These are phyloP conservation scores for Triticum dicoccoides DNA, from an alignment of 176 grass and related monocot genomes.

Conservation along the genomic window DNA sequence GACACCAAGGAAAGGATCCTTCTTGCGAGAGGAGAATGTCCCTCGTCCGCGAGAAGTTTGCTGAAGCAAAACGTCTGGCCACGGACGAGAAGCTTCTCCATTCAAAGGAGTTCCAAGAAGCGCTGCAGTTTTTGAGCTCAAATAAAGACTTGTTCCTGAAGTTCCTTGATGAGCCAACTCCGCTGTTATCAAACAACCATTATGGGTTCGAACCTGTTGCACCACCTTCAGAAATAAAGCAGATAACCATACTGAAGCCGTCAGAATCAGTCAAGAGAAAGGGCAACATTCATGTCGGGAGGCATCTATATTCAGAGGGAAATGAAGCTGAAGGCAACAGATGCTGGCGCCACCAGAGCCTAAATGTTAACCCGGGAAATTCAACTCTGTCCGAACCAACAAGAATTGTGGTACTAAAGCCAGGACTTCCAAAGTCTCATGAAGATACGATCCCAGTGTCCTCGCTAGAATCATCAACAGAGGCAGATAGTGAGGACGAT, in stretches of 20 bases:
- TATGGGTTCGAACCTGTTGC: slow-evolving; percentile 36
- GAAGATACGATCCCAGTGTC: slow-evolving; percentile 30
- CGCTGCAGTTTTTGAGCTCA: slow-evolving; percentile 87
- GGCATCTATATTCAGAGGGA: slow-evolving; percentile 50
- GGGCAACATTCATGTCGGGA: slow-evolving; percentile 22
- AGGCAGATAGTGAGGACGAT: slow-evolving; percentile 41
- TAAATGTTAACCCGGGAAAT: slow-evolving; percentile 39
- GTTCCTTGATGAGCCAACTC: slow-evolving; percentile 83
- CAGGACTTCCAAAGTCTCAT: slow-evolving; percentile 43
- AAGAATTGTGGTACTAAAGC: slow-evolving; percentile 93
- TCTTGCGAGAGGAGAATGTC: slow-evolving; percentile 78
- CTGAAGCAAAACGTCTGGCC: slow-evolving; percentile 79
- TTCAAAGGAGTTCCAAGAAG: slow-evolving; percentile 91
- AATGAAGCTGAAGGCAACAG: slow-evolving; percentile 37
- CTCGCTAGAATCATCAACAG: slow-evolving; percentile 26
- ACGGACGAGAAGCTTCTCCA: slow-evolving; percentile 84
- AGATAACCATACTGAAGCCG: slow-evolving; percentile 90
- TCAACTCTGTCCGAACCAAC: slow-evolving; percentile 62
- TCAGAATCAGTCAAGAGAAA: slow-evolving; percentile 58
- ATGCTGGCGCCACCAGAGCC: slow-evolving; percentile 36
- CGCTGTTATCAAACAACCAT: slow-evolving; percentile 50
- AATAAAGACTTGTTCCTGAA: slow-evolving; percentile 92
- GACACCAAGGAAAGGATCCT: slow-evolving; percentile 38
- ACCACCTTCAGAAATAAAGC: slow-evolving; percentile 62
- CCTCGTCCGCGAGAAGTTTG: slow-evolving; percentile 80